Percentiles rank a stretch among this genome's conserved stretches.
Conservation (phyloP, 441 rosid species). For the Jatropha multifida region DNA sequence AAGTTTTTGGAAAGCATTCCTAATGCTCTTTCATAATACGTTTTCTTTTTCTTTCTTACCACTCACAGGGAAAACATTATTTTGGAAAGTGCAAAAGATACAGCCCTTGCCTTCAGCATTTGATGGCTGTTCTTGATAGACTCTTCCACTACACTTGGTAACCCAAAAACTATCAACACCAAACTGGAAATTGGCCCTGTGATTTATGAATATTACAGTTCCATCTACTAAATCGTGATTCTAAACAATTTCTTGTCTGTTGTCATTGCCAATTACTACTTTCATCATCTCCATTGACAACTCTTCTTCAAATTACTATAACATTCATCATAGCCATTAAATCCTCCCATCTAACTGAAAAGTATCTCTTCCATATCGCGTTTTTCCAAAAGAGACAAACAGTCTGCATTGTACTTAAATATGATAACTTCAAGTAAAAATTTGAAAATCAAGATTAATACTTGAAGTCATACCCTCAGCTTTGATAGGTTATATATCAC, state of each 20-base stretch:
- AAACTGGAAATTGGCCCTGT: background rate
- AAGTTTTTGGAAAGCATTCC: background rate
- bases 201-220: background rate
- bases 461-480: slow-evolving; percentile 76
- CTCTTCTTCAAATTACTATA: background rate
- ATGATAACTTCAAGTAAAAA: slow-evolving; percentile 2
- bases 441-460: slow-evolving; percentile 9
- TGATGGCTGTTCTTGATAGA: background rate
- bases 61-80: background rate
- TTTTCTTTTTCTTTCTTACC: background rate
- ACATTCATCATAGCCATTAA: background rate
- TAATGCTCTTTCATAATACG: background rate
- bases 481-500: slow-evolving; percentile 95
- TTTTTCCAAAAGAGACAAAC: background rate
- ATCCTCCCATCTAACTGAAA: background rate
- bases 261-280: background rate
- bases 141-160: background rate
- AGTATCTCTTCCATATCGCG: background rate
- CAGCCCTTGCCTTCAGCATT: background rate
- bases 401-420: no score
- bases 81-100: background rate
- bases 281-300: background rate
- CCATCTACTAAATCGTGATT: background rate
- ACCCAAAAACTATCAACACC: background rate
- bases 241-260: background rate